Base-by-base conservation (phyloP, 768 basidiomycete genomes). In the Hypsizygus marmoreus region DNA sequence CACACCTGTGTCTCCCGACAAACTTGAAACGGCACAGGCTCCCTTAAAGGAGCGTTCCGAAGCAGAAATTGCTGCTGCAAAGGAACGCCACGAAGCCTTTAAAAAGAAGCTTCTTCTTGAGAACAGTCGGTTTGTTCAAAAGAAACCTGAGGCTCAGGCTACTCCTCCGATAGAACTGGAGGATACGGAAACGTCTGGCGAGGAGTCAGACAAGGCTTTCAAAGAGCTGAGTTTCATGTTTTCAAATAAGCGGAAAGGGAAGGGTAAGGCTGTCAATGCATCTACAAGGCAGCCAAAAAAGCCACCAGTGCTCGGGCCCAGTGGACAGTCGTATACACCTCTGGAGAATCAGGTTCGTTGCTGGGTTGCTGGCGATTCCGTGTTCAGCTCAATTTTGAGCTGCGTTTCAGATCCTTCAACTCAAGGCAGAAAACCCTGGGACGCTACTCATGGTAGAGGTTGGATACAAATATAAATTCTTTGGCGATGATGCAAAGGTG, bases 391-490 rank as follows among this genome's bases (percentile, higher is more conserved):
- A 23, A 37, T 16, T 36, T n/a, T 16, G 13, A 26, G n/a, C 39
- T 11, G 14, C 33, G n/a, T 39, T 40, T 12, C 37, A 84, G 82
- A 72, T 84, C 23, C 56, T 74, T 19, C 62, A 76, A 43, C 66
- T 92, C 10, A 88, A 90, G 65, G 68, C 71, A 43, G 77, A 83
- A 14, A 73, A 90, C 62, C 74, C 77, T 1, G 86, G 76, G 9
- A 81, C 80, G 4, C 51, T 94, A 26, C 70, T 94, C 10, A 82
- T 93, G 76, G 70, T 94, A 17, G 86, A 92, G 62, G 82, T 86
- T 22, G 91, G 91, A 4, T 94, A 94, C 64, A 93, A 86, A 62
- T 86, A 82, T 61, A 79, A 73, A 42, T 93, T 95, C 63, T 93
- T 84, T 56, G 86, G 82, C 38, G 84, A 92, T 16, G 92, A 94